Conservation (phyloP, 768 basidiomycete genomes). For the Serendipita sp. region DNA sequence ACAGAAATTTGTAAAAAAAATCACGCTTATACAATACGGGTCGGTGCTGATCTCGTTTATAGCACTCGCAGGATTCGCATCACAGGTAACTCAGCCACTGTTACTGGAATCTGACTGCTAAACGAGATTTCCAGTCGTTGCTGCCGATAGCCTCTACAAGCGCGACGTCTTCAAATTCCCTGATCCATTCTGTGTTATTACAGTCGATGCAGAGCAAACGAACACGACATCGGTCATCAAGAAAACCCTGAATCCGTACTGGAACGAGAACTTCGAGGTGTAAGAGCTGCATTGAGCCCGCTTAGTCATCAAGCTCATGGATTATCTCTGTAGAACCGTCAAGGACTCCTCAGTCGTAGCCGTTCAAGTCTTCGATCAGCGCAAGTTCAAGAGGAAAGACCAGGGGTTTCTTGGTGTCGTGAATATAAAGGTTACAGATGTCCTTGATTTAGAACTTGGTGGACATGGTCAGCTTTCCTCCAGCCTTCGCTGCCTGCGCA, state of each 20-base stretch:
- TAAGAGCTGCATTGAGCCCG: slow-evolving; percentile 17
- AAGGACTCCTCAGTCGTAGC: slow-evolving; percentile 58
- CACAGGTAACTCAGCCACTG: background rate
- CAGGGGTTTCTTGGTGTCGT: slow-evolving; percentile 42
- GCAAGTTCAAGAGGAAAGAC: slow-evolving; percentile 74
- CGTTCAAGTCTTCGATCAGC: slow-evolving; percentile 83
- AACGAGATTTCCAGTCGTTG: slow-evolving; percentile 38
- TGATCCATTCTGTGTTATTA: slow-evolving; percentile 79
- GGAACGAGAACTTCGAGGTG: slow-evolving; percentile 81
- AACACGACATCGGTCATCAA: slow-evolving; percentile 60
- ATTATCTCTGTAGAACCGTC: slow-evolving; percentile 33
- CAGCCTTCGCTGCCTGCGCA: background rate
- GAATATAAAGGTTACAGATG: slow-evolving; percentile 27
- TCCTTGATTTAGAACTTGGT: slow-evolving; percentile 25
- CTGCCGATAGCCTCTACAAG: slow-evolving; percentile 58
- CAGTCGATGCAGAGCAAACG: slow-evolving; percentile 72
- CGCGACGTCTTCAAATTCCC: slow-evolving; percentile 68
- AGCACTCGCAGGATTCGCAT: background rate
- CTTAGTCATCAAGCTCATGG: background rate
- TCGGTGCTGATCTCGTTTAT: background rate
- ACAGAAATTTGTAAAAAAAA: slow-evolving; percentile 4
- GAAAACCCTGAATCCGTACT: slow-evolving; percentile 52
- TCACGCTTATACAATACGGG: background rate
- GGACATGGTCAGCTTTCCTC: slow-evolving; percentile 21
- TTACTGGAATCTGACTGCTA: background rate